Conservation (phyloP, 2,329 filamentous ascomycete species). For the Nemania sp. region DNA sequence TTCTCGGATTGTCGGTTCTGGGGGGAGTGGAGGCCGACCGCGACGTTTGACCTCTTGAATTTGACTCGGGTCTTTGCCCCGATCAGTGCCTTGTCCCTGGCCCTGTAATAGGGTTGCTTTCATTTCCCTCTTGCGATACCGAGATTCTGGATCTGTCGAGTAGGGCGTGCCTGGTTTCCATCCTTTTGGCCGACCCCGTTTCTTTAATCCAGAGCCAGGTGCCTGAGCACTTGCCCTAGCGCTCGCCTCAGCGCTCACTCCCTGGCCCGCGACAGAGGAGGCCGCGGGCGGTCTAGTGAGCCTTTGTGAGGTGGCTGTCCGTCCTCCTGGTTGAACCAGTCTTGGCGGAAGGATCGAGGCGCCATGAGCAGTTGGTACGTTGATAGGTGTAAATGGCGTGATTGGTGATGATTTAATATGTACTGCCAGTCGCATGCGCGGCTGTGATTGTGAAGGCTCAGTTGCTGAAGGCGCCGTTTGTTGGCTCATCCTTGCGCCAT, state of each 20-base stretch:
- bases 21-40: constrained; percentile 48
- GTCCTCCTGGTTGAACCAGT: constrained; percentile 8
- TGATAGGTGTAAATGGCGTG: constrained; percentile 26
- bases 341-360: constrained; percentile 7
- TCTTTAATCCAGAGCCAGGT: constrained; percentile 32
- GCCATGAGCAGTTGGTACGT: constrained; percentile 12
- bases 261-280: constrained; percentile 8
- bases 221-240: constrained; percentile 13
- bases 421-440: constrained; percentile 31
- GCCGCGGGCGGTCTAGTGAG: constrained; percentile 8
- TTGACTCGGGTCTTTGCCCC: constrained; percentile 10
- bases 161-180: constrained; percentile 47
- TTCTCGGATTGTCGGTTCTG: constrained; percentile 46
- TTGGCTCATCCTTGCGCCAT: constrained; percentile 3
- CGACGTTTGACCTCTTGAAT: constrained; percentile 43
- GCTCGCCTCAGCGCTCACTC: constrained; percentile 13
- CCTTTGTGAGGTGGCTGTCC: constrained; percentile 14
- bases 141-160: constrained; percentile 25
- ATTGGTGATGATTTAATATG: constrained; percentile 35
- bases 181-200: constrained; percentile 55
- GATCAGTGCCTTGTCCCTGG: constrained; percentile 1
- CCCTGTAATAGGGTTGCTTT: constrained; percentile 8
- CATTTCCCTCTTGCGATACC: constrained; percentile 24
- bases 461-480: constrained; percentile 1
- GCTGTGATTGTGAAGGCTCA: constrained; percentile 16